phyloP scores from a whole-genome alignment of 2,329 filamentous ascomycete species.

The Aphanocladium album region DNA sequence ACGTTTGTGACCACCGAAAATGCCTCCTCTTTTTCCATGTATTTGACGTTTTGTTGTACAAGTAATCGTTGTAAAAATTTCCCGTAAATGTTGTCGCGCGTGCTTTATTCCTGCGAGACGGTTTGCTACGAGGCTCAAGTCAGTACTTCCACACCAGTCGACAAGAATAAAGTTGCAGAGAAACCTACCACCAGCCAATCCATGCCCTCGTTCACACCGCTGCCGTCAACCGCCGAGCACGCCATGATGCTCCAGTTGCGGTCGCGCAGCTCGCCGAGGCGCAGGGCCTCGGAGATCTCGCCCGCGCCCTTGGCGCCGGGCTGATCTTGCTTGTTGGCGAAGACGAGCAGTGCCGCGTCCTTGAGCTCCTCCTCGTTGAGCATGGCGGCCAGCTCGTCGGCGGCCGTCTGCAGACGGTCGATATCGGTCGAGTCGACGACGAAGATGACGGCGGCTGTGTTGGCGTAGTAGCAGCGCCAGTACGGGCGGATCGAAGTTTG shows the following conservation, averaged over 20 bases:
- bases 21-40: too few relatives aligned
- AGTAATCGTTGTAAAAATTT: neutral
- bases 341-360: slow-evolving; percentile 87
- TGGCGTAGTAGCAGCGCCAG: slow-evolving; percentile 99
- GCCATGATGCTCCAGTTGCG: slow-evolving; percentile 99
- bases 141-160: slow-evolving; percentile 2
- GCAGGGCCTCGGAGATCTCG: slow-evolving; percentile 91
- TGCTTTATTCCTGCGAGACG: slow-evolving; percentile 17
- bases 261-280: slow-evolving; percentile 84
- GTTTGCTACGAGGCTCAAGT: slow-evolving; percentile 27
- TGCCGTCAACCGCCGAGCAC: slow-evolving; percentile 92
- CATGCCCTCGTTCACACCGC: slow-evolving; percentile 95
- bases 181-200: slow-evolving; percentile 86
- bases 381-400: slow-evolving; percentile 92
- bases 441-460: slow-evolving; percentile 97
- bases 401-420: slow-evolving; percentile 84
- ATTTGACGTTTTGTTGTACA: neutral
- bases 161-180: slow-evolving; percentile 6
- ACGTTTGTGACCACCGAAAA: slow-evolving; percentile 16
- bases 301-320: slow-evolving; percentile 93
- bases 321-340: slow-evolving; percentile 99
- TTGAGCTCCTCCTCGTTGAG: slow-evolving; percentile 94
- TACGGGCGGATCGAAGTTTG: slow-evolving; percentile 99
- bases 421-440: slow-evolving; percentile 98
- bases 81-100: neutral